These are phyloP conservation scores for Xylaria sp. DNA, from an alignment of 2,329 filamentous ascomycete genomes.

Conservation along the genomic window DNA sequence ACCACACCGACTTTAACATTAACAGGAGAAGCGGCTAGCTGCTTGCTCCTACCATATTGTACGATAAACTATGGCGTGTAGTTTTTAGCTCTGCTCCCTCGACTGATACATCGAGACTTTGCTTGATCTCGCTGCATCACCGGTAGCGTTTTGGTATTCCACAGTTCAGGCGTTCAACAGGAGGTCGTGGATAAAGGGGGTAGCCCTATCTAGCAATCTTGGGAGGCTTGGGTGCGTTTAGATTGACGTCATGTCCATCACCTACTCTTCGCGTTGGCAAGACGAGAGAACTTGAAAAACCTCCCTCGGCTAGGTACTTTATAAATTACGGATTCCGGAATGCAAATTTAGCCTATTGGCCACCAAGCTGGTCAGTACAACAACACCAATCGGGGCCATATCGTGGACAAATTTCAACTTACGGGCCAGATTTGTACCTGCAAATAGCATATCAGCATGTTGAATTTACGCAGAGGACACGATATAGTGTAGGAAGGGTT, in stretches of 20 bases:
- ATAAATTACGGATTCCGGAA: conserved; percentile 39
- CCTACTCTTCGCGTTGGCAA: conserved; percentile 4
- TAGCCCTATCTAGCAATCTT: conserved; percentile 6
- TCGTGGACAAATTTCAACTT: conserved; percentile 35
- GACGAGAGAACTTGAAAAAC: not conserved
- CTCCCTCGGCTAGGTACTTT: not conserved
- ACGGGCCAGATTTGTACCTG: conserved; percentile 63
- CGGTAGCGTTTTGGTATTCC: conserved; percentile 13
- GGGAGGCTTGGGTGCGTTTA: conserved; percentile 3
- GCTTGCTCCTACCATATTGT: not conserved
- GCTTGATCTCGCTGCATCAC: not conserved
- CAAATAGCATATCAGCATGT: conserved; percentile 18
- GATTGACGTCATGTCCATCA: conserved; percentile 15
- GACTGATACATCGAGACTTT: not conserved
- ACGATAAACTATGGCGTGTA: conserved; percentile 2
- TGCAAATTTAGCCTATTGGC: conserved; percentile 43
- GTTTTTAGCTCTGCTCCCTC: not conserved
- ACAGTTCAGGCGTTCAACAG: conserved; percentile 10
- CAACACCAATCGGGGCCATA: not conserved
- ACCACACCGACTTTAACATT: not conserved
- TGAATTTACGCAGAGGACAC: conserved; percentile 1
- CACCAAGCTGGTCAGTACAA: conserved; percentile 33
- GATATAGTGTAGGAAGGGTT: not conserved
- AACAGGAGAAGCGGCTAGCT: conserved; percentile 1
- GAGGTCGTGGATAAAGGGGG: not conserved